phyloP scores from a whole-genome alignment of 305 asterid genomes.

The Fraxinus ornus region DNA sequence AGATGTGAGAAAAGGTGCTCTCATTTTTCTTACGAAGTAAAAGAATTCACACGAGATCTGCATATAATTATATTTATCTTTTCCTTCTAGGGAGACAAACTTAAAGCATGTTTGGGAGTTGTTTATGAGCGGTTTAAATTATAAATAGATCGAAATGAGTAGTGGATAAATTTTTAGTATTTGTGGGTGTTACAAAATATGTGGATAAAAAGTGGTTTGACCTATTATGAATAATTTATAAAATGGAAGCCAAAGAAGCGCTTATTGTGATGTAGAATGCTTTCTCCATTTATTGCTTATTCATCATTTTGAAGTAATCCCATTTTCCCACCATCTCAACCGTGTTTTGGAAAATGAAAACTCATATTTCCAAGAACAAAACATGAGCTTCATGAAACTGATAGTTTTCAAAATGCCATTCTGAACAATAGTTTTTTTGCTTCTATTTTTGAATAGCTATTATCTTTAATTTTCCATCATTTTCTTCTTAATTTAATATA shows the following conservation, averaged over 20 bases:
- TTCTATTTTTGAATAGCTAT: neutral
- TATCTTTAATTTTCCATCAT: constrained; percentile 5
- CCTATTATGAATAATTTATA: neutral
- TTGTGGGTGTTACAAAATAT: neutral
- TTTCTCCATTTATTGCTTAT: neutral
- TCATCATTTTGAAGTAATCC: neutral
- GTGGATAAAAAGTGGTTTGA: neutral
- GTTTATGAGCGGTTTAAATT: too few relatives aligned
- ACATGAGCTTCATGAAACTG: neutral
- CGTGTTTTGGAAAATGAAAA: constrained; percentile 1
- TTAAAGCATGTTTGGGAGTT: neutral
- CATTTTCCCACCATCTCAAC: neutral
- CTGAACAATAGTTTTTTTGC: neutral
- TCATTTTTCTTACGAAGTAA: neutral
- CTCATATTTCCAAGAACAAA: neutral
- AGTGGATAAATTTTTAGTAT: neutral
- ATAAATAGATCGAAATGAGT: neutral
- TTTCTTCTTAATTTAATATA: constrained; percentile 14
- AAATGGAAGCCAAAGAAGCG: neutral
- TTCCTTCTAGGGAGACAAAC: neutral
- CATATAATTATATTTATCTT: neutral
- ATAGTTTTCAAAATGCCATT: constrained; percentile 4
- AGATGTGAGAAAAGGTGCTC: neutral
- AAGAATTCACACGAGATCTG: neutral
- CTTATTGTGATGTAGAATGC: neutral